phyloP scores from a whole-genome alignment of 148 eudicot species.

The Cornus suecica region DNA sequence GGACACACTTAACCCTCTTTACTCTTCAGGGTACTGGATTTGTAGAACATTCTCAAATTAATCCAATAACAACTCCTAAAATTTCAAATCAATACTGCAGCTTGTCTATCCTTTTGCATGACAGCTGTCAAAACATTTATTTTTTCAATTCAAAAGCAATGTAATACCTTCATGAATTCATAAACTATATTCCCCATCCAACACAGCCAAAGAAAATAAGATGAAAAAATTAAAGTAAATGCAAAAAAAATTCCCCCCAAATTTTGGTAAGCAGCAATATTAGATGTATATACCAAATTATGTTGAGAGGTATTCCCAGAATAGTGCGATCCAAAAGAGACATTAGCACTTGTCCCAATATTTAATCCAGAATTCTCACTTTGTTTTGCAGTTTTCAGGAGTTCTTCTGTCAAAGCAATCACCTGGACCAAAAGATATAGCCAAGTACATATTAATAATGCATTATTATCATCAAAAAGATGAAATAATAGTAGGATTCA shows the following conservation, averaged over 20 bases:
- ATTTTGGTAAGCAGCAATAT: neutral
- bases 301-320: slow-evolving; percentile 31
- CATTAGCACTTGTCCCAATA: slow-evolving; percentile 39
- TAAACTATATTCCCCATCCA: neutral
- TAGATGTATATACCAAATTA: slow-evolving; percentile 31
- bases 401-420: slow-evolving; percentile 88
- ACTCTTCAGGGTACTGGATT: no score
- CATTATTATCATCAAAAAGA: neutral
- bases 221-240: neutral
- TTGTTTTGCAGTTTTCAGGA: slow-evolving; percentile 82
- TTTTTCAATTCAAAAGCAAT: neutral
- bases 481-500: slow-evolving; percentile 29
- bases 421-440: slow-evolving; percentile 53
- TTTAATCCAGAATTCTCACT: slow-evolving; percentile 51
- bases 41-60: no score
- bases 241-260: no score
- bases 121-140: neutral
- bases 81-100: neutral
- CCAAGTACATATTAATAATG: neutral
- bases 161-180: neutral
- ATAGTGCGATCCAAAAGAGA: slow-evolving; percentile 39
- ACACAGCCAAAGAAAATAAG: slow-evolving; percentile 1
- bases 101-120: neutral
- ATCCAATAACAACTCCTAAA: neutral
- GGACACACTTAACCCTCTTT: no score